Conservation (phyloP, 2,329 filamentous ascomycete genomes). For the Pezicula radicicola region DNA sequence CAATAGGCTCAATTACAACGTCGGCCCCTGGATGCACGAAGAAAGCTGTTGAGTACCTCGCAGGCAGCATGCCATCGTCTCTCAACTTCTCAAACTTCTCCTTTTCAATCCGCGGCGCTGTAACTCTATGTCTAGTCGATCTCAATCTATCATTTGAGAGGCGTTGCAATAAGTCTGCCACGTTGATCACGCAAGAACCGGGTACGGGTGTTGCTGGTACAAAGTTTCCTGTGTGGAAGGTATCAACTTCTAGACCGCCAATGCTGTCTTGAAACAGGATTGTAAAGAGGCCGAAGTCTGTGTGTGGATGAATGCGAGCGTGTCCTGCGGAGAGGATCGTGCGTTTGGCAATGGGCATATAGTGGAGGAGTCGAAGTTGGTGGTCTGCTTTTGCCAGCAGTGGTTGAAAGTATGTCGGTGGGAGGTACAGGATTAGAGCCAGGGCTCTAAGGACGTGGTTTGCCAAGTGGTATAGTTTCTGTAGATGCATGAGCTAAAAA, state of each 20-base stretch:
- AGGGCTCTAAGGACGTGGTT: neutral
- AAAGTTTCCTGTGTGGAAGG: neutral
- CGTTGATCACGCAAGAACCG: slow-evolving; percentile 10
- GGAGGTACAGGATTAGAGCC: neutral
- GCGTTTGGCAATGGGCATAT: slow-evolving; percentile 9
- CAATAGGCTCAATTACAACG: slow-evolving; percentile 1
- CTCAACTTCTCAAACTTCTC: neutral
- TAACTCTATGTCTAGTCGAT: slow-evolving; percentile 10
- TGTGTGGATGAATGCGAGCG: neutral
- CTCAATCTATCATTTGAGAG: slow-evolving; percentile 8
- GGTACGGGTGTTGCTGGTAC: slow-evolving; percentile 3
- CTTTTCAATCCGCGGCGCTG: neutral
- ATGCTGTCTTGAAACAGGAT: slow-evolving; percentile 1
- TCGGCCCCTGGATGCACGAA: slow-evolving; percentile 3
- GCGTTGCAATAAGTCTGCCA: slow-evolving; percentile 10
- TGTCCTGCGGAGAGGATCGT: slow-evolving; percentile 1
- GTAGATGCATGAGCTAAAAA: neutral
- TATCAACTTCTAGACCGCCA: slow-evolving; percentile 2
- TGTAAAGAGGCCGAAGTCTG: slow-evolving; percentile 1
- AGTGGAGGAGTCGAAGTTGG: slow-evolving; percentile 12
- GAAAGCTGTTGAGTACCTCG: slow-evolving; percentile 3
- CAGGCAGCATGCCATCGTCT: neutral
- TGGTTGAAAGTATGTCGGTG: neutral
- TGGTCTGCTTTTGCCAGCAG: neutral
- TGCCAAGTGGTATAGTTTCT: slow-evolving; percentile 1